These are phyloP conservation scores for Mycena rebaudengoi DNA, from an alignment of 768 basidiomycete genomes.

Conservation along the genomic window DNA sequence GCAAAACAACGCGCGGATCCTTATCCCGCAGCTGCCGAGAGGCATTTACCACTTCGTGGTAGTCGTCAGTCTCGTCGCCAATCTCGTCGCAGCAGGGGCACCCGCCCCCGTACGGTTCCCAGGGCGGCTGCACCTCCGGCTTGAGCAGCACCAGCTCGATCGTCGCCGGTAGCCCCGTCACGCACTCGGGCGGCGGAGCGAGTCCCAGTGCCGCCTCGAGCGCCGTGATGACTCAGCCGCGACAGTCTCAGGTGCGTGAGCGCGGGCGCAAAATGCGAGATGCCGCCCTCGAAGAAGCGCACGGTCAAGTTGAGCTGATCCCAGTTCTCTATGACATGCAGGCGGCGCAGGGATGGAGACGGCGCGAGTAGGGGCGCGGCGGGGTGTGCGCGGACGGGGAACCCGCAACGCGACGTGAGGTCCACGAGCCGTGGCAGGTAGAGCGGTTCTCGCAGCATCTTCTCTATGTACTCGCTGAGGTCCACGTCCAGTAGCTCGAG, in stretches of 20 bases:
- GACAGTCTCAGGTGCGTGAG: slow-evolving; percentile 29
- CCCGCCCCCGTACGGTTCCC: background rate
- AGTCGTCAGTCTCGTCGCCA: background rate
- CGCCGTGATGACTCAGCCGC: background rate
- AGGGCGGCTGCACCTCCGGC: background rate
- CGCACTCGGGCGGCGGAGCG: background rate
- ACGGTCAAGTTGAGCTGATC: slow-evolving; percentile 25
- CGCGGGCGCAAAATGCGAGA: slow-evolving; percentile 31
- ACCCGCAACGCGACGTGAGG: too few species aligned
- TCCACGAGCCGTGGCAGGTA: too few species aligned
- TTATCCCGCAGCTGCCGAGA: background rate
- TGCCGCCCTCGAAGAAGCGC: slow-evolving; percentile 32
- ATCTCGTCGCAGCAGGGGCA: background rate
- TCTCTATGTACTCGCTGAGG: too few species aligned
- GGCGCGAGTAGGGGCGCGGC: slow-evolving; percentile 10
- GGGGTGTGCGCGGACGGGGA: too few species aligned
- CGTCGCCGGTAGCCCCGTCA: background rate
- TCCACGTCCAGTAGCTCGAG: too few species aligned
- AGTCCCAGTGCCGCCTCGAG: slow-evolving; percentile 1
- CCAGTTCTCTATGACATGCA: slow-evolving; percentile 30
- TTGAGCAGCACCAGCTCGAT: slow-evolving; percentile 2
- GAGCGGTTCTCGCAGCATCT: too few species aligned
- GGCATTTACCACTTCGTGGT: background rate
- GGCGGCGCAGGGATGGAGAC: slow-evolving; percentile 32
- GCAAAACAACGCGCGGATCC: background rate